phyloP scores from a whole-genome alignment of 1,284 basidiomycete genomes.

The Stygiomarasmius scandens region DNA sequence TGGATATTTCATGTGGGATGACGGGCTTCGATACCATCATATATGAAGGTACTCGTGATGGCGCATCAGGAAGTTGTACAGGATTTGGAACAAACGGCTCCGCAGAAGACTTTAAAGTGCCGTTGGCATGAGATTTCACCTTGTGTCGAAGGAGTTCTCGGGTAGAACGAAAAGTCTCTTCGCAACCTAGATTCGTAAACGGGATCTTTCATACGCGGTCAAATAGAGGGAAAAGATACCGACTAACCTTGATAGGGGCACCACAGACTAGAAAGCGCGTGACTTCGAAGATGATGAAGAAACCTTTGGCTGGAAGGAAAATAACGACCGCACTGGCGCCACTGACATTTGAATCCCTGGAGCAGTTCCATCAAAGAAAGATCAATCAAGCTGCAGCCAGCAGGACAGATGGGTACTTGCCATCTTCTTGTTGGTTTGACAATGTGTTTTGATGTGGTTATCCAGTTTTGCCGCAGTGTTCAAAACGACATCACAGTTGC shows the following conservation, averaged over 20 bases:
- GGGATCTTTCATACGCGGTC: background rate
- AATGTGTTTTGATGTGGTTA: constrained; percentile 55
- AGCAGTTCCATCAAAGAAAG: background rate
- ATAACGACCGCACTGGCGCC: constrained; percentile 47
- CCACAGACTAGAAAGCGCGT: constrained; percentile 41
- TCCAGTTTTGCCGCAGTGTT: constrained; percentile 54
- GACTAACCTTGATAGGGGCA: constrained; percentile 52
- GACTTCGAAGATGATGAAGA: constrained; percentile 45
- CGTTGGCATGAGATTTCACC: constrained; percentile 30
- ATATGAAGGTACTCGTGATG: constrained; percentile 50
- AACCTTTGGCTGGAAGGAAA: constrained; percentile 34
- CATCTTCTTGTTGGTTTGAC: constrained; percentile 27
- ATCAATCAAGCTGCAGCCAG: background rate
- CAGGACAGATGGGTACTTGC: background rate
- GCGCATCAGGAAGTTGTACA: constrained; percentile 29
- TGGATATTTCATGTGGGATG: constrained; percentile 42
- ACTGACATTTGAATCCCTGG: constrained; percentile 42
- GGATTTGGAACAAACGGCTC: constrained; percentile 34
- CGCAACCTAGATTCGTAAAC: constrained; percentile 38
- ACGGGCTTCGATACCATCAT: constrained; percentile 46
- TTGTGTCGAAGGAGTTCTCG: constrained; percentile 41
- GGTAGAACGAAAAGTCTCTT: constrained; percentile 38
- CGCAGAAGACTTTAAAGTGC: constrained; percentile 35
- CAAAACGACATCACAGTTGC: constrained; percentile 53
- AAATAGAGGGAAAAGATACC: constrained; percentile 5